Evolutionary conservation across 2,329 filamentous ascomycete genomes (phyloP), one percentile per base, ranked within the genome.

Genomic region (Aspergillus neoniger): DNA sequence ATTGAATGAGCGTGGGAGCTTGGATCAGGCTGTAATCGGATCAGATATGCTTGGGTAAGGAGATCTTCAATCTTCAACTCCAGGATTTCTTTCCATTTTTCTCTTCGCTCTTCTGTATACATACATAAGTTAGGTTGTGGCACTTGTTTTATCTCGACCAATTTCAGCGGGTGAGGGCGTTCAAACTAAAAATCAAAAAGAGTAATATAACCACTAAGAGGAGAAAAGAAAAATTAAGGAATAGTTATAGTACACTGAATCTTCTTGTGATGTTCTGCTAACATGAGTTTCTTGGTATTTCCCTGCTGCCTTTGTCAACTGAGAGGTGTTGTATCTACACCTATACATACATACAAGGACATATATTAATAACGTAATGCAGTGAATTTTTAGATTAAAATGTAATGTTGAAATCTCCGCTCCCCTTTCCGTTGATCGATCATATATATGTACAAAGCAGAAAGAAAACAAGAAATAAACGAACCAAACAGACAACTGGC

Each of bases 401-500:
- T 36, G 32, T 36, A 36, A 14, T 36, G 12, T 36, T 14, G 21
- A 44, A 44, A 44, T 19, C 4, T 17, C 19, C 17, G 17, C 4
- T 14, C 41, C 41, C 41, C 41, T 9, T 49, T 49, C 15, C 44
- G 25, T 12, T 8, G 7, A 28, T 17, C 50, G 15, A 28, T 30
- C 49, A 43, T 62, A 61, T 60, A 43, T 62, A 61, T 60, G 44
- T 49, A 60, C 57, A 62, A 30, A 50, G 23, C 15, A 50, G 32
- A 12, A 32, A n/a, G 4, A 49, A 25, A 48, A n/a, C 14, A 49
- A 28, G 15, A 50, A 28, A 17, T 14, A 10, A 14, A 44, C 5
- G 10, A 44, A 21, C 10, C 12, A 43, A 44, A 23, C 41, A 44
- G 17, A 44, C 32, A 50, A 19, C 25, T n/a, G 23, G 47, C 47